Evolutionary conservation across 2,329 filamentous ascomycete genomes (phyloP).

Genomic region (Pezicula radicicola): DNA sequence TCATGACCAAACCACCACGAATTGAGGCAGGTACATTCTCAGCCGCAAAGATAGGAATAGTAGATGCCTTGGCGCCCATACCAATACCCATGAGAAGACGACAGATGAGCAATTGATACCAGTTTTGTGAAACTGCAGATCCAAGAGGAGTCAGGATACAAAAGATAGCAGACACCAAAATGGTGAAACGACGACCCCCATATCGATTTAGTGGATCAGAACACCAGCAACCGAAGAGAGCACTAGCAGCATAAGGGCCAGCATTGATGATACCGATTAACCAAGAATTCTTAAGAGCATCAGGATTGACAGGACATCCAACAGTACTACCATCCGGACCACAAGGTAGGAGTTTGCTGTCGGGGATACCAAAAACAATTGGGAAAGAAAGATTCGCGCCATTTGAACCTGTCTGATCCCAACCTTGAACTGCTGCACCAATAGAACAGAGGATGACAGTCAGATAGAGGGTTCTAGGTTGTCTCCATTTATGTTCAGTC

Average conservation of each 20-base stretch:
- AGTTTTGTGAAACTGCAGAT: conserved; percentile 53
- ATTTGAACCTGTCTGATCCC: conserved; percentile 51
- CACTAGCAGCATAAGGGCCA: conserved; percentile 47
- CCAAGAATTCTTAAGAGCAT: conserved; percentile 32
- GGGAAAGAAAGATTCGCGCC: conserved; percentile 38
- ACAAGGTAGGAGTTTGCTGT: conserved; percentile 5
- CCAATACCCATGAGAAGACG: conserved; percentile 57
- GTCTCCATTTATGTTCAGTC: conserved; percentile 63
- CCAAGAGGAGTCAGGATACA: conserved; percentile 51
- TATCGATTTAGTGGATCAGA: conserved; percentile 62
- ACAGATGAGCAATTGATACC: conserved; percentile 51
- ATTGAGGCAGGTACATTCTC: conserved; percentile 51
- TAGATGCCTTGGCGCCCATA: conserved; percentile 54
- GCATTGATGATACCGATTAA: conserved; percentile 57
- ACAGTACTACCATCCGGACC: conserved; percentile 3
- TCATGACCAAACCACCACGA: conserved; percentile 71
- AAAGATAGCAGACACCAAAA: conserved; percentile 71
- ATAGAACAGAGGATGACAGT: conserved; percentile 67
- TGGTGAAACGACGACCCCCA: conserved; percentile 66
- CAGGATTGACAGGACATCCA: neutral
- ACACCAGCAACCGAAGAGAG: conserved; percentile 57
- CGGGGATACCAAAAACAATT: conserved; percentile 31
- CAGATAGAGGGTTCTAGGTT: conserved; percentile 59
- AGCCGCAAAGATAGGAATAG: conserved; percentile 46
- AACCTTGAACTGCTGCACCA: conserved; percentile 63